Base-by-base conservation (phyloP, 192 early-diverging fungal species). In the Coemansia sp. region DNA sequence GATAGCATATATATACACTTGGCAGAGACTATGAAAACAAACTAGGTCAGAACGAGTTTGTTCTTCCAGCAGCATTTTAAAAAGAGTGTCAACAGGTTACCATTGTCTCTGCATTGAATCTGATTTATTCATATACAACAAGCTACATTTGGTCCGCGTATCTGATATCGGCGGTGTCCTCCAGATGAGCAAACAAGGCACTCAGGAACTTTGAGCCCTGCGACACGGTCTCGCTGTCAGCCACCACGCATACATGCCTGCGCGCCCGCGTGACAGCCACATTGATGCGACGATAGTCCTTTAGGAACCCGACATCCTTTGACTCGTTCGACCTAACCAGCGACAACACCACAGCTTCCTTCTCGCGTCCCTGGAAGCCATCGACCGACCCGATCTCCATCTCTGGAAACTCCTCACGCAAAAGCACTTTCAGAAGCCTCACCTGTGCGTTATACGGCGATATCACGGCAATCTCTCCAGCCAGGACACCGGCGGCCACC, bases 291-390 rank as follows among this genome's bases (percentile, higher is more conserved):
- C 93, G 80, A 48, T 82, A 81, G 39, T 97, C 93, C 0, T 70
- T 69, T 56, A 97, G 72, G 61, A 97, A 97, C 2, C 95, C 94
- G 15, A 95, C 83, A 43, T 93, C 84, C 4, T 83, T 81, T 12
- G 76, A 66, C 15, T 71, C 80, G 65, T 97, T 96, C 23, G 87
- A 88, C 17, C 94, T 73, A 11, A 96, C 93, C 6, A 94, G 72
- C 5, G 86, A 83, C 17, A 96, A 42, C 11, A 97, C 71, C 24
- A 95, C 83, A 0, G 88, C 91, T 61, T 95, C 90, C 59, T 91
- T 92, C 65, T 97, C 94, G 37, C 91, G 85, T 5, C 94, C 94
- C 67, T 95, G 93, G 58, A 93, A 91, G 3, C 93, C 91, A 63
- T 95, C 93, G 5, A 95, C 91, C 8, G 88, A 86, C 1, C 89